Conservation (phyloP, 768 basidiomycete species). For the Dendrothele bispora region DNA sequence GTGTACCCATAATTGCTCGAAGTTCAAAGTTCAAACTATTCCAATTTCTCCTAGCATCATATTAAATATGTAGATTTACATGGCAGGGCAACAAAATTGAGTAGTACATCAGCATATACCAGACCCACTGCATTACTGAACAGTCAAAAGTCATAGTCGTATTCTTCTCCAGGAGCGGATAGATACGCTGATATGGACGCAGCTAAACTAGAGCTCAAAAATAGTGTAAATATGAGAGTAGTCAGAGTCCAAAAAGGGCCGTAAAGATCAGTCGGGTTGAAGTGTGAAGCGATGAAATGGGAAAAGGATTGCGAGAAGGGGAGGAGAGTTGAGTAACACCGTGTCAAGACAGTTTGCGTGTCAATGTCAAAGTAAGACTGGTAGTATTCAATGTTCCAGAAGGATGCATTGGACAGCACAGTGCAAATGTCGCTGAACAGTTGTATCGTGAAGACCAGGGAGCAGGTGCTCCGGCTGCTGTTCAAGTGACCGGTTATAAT, state of each 20-base stretch:
- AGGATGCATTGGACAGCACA: no score
- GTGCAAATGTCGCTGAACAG: no score
- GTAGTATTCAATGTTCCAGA: constrained; percentile 86
- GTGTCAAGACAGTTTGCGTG: constrained; percentile 70
- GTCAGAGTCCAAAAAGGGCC: constrained; percentile 99
- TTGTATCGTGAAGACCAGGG: no score
- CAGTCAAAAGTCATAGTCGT: constrained; percentile 85
- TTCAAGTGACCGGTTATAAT: no score
- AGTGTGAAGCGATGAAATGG: constrained; percentile 61
- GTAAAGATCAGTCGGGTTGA: constrained; percentile 74
- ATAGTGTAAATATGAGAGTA: constrained; percentile 90
- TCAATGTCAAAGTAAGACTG: constrained; percentile 89
- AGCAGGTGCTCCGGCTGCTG: no score
- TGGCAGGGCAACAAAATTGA: no score
- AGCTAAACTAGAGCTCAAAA: constrained; percentile 90
- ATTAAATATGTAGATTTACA: no score
- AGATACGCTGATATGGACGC: constrained; percentile 88
- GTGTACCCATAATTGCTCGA: no score
- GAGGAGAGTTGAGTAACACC: constrained; percentile 79
- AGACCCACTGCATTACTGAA: constrained; percentile 80
- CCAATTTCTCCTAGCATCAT: no score
- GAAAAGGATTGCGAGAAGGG: constrained; percentile 70
- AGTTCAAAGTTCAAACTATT: no score
- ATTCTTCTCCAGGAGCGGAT: constrained; percentile 51
- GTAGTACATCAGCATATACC: constrained; percentile 90